Conservation (phyloP, 1,139 yeast species). For the Candida mesenterica region DNA sequence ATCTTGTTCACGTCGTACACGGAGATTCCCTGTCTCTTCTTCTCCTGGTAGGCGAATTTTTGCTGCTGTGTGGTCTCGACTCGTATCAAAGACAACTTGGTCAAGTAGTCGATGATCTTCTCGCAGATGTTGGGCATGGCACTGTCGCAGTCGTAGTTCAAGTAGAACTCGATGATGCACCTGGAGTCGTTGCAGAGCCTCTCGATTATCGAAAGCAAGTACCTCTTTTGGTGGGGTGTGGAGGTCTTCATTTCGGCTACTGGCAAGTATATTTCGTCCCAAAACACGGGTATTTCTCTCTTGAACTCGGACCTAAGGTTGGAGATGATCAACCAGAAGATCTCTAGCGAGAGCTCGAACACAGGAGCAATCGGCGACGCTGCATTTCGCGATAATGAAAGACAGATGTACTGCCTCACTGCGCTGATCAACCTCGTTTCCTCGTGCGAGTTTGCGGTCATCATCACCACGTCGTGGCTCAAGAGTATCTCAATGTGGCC, state of each 20-base stretch:
- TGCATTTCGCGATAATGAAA: slow-evolving; percentile 85
- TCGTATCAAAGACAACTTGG: slow-evolving; percentile 67
- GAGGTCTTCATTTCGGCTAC: slow-evolving; percentile 90
- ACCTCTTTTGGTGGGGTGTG: slow-evolving; percentile 88
- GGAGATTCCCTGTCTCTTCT: slow-evolving; percentile 58
- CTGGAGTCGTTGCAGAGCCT: slow-evolving; percentile 86
- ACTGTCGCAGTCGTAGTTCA: slow-evolving; percentile 93
- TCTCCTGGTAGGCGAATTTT: slow-evolving; percentile 62
- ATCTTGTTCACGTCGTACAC: slow-evolving; percentile 72
- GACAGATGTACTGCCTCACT: slow-evolving; percentile 78
- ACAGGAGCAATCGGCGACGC: slow-evolving; percentile 91
- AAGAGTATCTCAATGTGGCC: slow-evolving; percentile 84
- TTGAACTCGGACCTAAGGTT: slow-evolving; percentile 86
- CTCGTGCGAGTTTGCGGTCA: slow-evolving; percentile 57
- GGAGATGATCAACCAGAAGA: slow-evolving; percentile 84
- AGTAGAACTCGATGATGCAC: slow-evolving; percentile 84
- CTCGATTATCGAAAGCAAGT: slow-evolving; percentile 73
- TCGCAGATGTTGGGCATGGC: slow-evolving; percentile 85
- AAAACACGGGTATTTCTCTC: slow-evolving; percentile 88
- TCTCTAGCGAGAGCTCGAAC: slow-evolving; percentile 87
- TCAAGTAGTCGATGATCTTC: slow-evolving; percentile 71
- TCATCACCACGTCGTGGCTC: slow-evolving; percentile 60
- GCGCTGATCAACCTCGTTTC: slow-evolving; percentile 72
- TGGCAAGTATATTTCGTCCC: slow-evolving; percentile 92
- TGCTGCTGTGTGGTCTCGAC: slow-evolving; percentile 74